phyloP scores from a whole-genome alignment of 2,329 filamentous ascomycete genomes.

The Westerdykella ornata region DNA sequence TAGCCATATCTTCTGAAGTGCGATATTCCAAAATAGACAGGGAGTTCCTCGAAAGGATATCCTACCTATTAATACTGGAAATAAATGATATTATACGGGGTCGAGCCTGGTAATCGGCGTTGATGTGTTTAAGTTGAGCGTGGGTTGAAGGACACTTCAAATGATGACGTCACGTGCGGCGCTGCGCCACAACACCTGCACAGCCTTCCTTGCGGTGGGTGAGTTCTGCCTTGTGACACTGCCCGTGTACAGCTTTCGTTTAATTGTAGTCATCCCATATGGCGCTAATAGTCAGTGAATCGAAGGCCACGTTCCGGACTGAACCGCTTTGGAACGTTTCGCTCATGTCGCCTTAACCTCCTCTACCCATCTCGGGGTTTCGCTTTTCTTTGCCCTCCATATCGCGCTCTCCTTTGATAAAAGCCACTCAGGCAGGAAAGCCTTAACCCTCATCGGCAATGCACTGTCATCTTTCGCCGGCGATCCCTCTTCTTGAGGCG shows the following conservation, averaged over 20 bases:
- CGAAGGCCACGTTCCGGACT: too few species aligned
- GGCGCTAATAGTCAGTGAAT: too few species aligned
- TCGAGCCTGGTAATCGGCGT: too few species aligned
- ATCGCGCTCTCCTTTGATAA: conserved; percentile 35
- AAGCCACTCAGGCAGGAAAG: conserved; percentile 77
- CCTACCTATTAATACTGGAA: too few species aligned
- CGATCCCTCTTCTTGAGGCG: conserved; percentile 3
- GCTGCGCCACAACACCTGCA: too few species aligned
- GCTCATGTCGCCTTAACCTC: conserved; percentile 5
- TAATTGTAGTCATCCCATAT: too few species aligned
- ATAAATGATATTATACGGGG: too few species aligned
- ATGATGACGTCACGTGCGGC: conserved; percentile 10
- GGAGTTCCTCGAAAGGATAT: too few species aligned
- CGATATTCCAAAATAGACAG: neutral
- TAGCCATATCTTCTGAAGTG: conserved; percentile 16
- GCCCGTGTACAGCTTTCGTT: too few species aligned
- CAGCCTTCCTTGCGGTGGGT: too few species aligned
- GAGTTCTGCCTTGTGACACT: too few species aligned
- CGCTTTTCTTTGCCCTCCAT: conserved; percentile 24
- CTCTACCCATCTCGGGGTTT: conserved; percentile 2
- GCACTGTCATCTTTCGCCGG: neutral
- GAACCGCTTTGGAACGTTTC: neutral
- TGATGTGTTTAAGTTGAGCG: too few species aligned
- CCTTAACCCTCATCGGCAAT: conserved; percentile 36
- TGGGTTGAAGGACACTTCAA: neutral